A percentile compares a stretch with the other conserved stretches of the same genome.
Conservation (phyloP, 108 stramenopile species). For the Parmales sp. region DNA sequence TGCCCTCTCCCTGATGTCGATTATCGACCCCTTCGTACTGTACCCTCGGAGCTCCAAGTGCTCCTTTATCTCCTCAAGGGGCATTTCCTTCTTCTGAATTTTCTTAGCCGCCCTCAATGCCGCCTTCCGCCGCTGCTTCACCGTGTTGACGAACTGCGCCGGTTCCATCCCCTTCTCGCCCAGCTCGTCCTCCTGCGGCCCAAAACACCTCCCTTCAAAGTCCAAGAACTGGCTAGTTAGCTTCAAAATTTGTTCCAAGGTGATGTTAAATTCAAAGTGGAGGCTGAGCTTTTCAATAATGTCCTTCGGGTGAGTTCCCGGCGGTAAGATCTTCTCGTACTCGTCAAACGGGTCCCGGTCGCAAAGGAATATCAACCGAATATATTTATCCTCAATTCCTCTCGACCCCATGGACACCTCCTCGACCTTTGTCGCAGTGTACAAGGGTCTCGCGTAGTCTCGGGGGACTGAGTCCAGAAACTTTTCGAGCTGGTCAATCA, state of each 20-base stretch:
- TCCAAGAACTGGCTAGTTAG: not conserved
- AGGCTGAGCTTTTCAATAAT: not conserved
- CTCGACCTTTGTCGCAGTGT: not conserved
- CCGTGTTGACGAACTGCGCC: not conserved
- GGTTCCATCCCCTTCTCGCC: conserved; percentile 11
- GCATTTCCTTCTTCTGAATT: not conserved
- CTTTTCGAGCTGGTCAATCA: not conserved
- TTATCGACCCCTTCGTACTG: not conserved
- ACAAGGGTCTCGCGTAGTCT: not conserved
- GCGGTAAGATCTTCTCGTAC: not conserved
- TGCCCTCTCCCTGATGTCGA: not conserved
- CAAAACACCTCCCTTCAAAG: not conserved
- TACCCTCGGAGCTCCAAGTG: not conserved
- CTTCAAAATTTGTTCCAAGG: not conserved
- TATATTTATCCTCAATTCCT: not conserved
- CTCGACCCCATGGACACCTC: not conserved
- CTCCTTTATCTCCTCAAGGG: conserved; percentile 2
- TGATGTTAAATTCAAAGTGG: not conserved
- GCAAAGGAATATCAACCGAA: not conserved
- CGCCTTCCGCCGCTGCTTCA: conserved; percentile 11
- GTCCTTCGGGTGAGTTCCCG: not conserved
- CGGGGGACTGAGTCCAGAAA: not conserved
- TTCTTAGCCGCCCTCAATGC: not conserved
- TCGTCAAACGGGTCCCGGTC: not conserved
- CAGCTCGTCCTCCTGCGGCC: conserved; percentile 8